phyloP scores from a whole-genome alignment of 352 stramenopile genomes.

The Phytopythium litorale region DNA sequence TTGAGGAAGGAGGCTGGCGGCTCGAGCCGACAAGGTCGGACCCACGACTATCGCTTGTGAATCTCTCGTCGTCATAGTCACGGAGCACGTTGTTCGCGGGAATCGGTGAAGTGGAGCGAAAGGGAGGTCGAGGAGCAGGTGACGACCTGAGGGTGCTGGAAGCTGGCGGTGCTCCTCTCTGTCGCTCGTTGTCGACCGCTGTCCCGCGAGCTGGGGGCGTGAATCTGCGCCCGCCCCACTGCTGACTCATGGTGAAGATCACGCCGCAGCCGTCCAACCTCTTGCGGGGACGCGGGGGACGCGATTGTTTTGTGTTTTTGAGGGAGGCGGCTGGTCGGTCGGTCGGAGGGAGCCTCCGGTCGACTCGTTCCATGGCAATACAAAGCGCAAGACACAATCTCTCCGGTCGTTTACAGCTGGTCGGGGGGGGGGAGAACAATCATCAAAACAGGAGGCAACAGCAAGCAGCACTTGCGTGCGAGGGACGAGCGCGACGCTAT shows the following conservation, averaged over 20 bases:
- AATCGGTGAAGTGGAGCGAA: background rate
- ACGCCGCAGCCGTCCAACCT: no score
- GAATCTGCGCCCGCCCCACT: background rate
- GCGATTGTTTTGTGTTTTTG: background rate
- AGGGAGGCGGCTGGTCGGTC: background rate
- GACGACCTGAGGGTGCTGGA: background rate
- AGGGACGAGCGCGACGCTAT: no score
- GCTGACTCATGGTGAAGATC: background rate
- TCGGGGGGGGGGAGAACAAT: background rate
- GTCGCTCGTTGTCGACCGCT: background rate
- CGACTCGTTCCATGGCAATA: background rate
- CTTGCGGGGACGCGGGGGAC: background rate
- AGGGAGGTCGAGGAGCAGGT: background rate
- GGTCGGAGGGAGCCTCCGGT: no score
- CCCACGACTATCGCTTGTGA: background rate
- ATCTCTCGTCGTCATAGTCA: background rate
- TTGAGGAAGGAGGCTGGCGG: background rate
- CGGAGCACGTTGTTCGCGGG: background rate
- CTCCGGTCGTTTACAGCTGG: background rate
- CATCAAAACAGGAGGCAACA: background rate
- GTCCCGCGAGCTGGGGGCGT: background rate
- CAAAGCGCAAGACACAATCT: background rate
- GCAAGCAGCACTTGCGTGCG: background rate
- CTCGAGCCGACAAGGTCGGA: background rate
- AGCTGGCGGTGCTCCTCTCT: background rate